These are phyloP conservation scores for Talaromyces amestolkiae DNA, from an alignment of 2,329 filamentous ascomycete species.

Conservation along the genomic window DNA sequence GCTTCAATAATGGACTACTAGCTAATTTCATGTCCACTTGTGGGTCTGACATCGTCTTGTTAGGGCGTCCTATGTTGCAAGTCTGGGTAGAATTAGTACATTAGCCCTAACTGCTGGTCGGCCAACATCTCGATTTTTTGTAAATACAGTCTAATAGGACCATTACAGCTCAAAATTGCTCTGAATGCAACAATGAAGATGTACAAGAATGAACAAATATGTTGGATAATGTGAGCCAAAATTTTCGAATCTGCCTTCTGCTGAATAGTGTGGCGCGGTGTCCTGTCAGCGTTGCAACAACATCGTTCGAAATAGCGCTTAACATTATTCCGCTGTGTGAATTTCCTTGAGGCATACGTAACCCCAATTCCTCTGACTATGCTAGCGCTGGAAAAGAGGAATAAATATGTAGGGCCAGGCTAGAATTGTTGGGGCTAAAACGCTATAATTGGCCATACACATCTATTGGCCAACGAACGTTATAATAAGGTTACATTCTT, in stretches of 20 bases:
- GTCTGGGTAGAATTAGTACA: background rate
- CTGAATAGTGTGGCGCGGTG: background rate
- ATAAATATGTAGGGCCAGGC: background rate
- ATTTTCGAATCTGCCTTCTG: background rate
- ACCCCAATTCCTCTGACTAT: background rate
- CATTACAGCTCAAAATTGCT: background rate
- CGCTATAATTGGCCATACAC: background rate
- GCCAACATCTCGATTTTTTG: background rate
- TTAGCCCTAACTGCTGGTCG: background rate
- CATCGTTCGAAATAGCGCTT: background rate
- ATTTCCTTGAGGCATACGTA: background rate
- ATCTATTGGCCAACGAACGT: conserved; percentile 18
- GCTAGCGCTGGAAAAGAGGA: background rate
- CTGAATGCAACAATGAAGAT: background rate
- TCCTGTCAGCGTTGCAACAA: conserved; percentile 11
- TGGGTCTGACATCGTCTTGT: background rate
- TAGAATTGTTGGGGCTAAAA: background rate
- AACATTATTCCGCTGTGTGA: background rate
- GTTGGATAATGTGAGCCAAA: background rate
- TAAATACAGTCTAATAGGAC: background rate
- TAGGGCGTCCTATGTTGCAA: background rate
- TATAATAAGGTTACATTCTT: background rate
- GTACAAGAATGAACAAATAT: background rate
- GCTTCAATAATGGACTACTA: background rate
- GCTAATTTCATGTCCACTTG: background rate